These are phyloP conservation scores for Zymoseptoria ardabiliae DNA, from an alignment of 2,329 filamentous ascomycete species.

Conservation along the genomic window DNA sequence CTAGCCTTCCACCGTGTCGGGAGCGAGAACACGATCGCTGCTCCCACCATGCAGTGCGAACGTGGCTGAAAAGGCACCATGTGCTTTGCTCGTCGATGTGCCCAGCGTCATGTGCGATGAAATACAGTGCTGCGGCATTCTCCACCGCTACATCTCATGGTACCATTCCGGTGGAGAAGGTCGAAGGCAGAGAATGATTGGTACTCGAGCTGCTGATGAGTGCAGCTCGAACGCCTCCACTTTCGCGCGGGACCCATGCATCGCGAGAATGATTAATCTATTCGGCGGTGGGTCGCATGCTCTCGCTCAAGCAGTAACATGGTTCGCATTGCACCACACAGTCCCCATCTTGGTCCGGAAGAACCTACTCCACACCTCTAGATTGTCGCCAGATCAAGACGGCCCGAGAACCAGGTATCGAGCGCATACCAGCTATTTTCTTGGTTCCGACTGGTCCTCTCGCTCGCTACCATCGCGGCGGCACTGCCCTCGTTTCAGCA, in stretches of 20 bases:
- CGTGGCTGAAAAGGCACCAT: constrained; percentile 15
- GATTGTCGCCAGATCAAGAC: constrained; percentile 14
- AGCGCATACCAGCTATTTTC: background rate
- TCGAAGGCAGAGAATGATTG: background rate
- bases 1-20: constrained; percentile 14
- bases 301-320: constrained; percentile 9
- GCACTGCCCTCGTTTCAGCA: constrained; percentile 7
- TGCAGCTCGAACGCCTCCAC: background rate
- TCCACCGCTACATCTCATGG: background rate
- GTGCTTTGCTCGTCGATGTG: constrained; percentile 18
- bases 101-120: constrained; percentile 19
- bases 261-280: constrained; percentile 11
- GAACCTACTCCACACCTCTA: constrained; percentile 5
- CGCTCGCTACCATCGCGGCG: constrained; percentile 13
- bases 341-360: constrained; percentile 19
- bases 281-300: constrained; percentile 7
- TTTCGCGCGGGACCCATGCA: constrained; percentile 9
- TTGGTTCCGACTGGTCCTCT: constrained; percentile 11
- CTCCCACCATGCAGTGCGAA: constrained; percentile 15
- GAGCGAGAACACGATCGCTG: constrained; percentile 16
- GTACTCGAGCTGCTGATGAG: background rate
- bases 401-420: constrained; percentile 16
- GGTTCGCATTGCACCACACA: constrained; percentile 10
- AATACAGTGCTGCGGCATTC: constrained; percentile 11
- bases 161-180: background rate